Conservation (phyloP, 2,329 filamentous ascomycete genomes). For the Orbilia blumenaviensis region DNA sequence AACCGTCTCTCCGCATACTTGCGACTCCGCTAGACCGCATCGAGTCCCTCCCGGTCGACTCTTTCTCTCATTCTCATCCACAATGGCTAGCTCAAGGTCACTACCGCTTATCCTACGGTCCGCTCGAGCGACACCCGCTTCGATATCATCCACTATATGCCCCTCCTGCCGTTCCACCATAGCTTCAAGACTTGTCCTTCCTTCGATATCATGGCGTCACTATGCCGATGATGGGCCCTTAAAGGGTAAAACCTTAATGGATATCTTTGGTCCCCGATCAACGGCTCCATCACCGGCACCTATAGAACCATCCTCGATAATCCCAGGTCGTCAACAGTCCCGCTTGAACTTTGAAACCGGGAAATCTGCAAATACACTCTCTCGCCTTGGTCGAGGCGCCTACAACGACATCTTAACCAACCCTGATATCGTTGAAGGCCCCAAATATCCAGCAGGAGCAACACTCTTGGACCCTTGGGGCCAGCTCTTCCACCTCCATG, state of each 20-base stretch:
- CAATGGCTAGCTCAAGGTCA: constrained; percentile 30
- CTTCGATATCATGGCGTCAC: constrained; percentile 12
- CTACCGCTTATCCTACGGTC: constrained; percentile 28
- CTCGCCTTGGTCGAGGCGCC: not conserved
- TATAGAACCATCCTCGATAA: constrained; percentile 2
- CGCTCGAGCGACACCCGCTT: constrained; percentile 20
- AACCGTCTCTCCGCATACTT: not conserved
- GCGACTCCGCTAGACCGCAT: not conserved
- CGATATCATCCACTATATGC: constrained; percentile 18
- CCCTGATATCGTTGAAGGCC: not conserved
- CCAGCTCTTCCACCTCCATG: constrained; percentile 77
- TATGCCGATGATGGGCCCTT: constrained; percentile 12
- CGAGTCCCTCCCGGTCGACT: not conserved
- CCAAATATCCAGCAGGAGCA: constrained; percentile 30
- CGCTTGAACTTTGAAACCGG: not conserved
- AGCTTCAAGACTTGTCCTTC: not conserved
- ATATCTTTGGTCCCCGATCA: not conserved
- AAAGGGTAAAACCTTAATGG: not conserved
- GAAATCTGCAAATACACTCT: not conserved
- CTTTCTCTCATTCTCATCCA: not conserved
- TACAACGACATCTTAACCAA: not conserved
- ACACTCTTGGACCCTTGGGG: constrained; percentile 36
- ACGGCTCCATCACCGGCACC: not conserved
- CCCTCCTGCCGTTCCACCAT: constrained; percentile 33
- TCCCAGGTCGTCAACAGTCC: constrained; percentile 1